A percentile compares a stretch with the other conserved stretches of the same genome.
Evolutionary conservation across 2,329 filamentous ascomycete genomes (phyloP).

Genomic region (Monilinia fructigena): DNA sequence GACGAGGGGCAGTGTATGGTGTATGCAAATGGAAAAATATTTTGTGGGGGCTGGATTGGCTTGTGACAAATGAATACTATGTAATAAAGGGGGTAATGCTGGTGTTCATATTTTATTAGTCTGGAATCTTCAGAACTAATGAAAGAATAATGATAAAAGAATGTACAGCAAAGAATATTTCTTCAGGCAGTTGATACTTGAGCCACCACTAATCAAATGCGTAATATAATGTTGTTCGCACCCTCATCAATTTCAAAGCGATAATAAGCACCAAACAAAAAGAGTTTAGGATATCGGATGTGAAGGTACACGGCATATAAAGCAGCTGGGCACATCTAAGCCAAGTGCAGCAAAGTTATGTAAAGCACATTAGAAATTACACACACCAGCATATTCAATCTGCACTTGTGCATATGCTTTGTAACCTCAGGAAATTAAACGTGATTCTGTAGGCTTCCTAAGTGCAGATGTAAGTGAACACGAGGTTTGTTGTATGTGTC

Average conservation of each 20-base stretch:
- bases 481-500: slow-evolving; percentile 18
- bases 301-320: slow-evolving; percentile 9
- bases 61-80: not conserved
- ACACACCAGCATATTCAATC: slow-evolving; percentile 3
- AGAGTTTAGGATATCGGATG: slow-evolving; percentile 9
- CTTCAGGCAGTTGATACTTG: not conserved
- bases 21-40: not conserved
- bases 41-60: not conserved
- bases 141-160: not conserved
- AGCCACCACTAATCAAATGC: not conserved
- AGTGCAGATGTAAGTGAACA: slow-evolving; percentile 17
- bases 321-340: slow-evolving; percentile 17
- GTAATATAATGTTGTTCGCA: not conserved
- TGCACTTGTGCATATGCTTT: slow-evolving; percentile 9
- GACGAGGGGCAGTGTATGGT: slow-evolving; percentile 12
- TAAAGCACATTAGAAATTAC: not conserved
- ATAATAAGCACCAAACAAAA: slow-evolving; percentile 19
- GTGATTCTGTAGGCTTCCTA: slow-evolving; percentile 18
- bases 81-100: not conserved
- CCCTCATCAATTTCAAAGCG: not conserved
- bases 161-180: not conserved
- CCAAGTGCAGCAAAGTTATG: slow-evolving; percentile 3
- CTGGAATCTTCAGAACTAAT: not conserved
- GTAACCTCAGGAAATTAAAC: slow-evolving; percentile 22
- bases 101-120: not conserved